These are phyloP conservation scores for Gossypium arboreum DNA, from an alignment of 345 rosid species.

Conservation along the genomic window DNA sequence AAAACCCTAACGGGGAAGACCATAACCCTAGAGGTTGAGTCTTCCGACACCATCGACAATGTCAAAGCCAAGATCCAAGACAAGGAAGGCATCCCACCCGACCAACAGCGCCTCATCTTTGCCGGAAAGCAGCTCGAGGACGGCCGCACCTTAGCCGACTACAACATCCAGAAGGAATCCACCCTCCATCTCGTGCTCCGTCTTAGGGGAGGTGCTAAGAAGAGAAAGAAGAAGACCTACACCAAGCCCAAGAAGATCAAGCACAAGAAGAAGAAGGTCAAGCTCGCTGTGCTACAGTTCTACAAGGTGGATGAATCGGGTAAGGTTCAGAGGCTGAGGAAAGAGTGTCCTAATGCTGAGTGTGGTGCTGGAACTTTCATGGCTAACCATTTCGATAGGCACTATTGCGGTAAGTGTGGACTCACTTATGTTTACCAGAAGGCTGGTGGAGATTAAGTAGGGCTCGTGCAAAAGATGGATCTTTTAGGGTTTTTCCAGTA, in stretches of 20 bases:
- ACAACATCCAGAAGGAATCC: constrained; percentile 26
- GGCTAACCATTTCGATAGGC: constrained; percentile 66
- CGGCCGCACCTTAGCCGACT: constrained; percentile 48
- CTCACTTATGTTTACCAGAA: constrained; percentile 24
- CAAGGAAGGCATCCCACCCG: constrained; percentile 62
- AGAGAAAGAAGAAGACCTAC: constrained; percentile 69
- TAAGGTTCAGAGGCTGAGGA: constrained; percentile 55
- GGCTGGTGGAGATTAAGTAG: neutral
- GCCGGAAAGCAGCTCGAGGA: constrained; percentile 69
- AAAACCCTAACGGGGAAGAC: constrained; percentile 53
- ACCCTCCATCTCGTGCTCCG: neutral
- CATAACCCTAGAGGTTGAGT: constrained; percentile 62
- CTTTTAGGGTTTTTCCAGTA: neutral
- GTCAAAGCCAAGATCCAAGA: constrained; percentile 69
- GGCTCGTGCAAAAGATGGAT: neutral
- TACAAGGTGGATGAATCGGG: constrained; percentile 60
- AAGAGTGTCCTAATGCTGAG: constrained; percentile 59
- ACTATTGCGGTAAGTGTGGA: constrained; percentile 70
- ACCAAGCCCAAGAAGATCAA: constrained; percentile 69
- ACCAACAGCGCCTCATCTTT: constrained; percentile 63
- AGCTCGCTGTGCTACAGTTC: constrained; percentile 60
- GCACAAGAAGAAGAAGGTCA: constrained; percentile 64
- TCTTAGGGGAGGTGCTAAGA: constrained; percentile 21
- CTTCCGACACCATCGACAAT: constrained; percentile 61
- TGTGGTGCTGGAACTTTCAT: constrained; percentile 66